Percentiles rank a stretch among this genome's conserved stretches.
These are phyloP conservation scores for Aspergillus panamensis DNA, from an alignment of 495 filamentous ascomycete genomes.

Conservation along the genomic window DNA sequence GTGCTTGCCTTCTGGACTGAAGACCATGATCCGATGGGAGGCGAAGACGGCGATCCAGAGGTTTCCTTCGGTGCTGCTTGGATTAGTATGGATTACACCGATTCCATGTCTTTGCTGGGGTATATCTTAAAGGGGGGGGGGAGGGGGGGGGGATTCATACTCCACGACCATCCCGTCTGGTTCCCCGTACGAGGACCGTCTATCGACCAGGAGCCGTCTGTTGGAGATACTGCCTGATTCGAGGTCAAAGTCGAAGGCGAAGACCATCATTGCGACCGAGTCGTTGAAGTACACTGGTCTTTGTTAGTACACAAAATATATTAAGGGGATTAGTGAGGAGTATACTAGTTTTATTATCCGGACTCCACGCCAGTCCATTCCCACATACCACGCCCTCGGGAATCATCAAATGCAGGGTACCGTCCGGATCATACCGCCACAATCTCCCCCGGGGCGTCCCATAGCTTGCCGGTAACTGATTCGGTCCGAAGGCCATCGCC, in stretches of 20 bases:
- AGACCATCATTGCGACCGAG: background rate
- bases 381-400: slow-evolving; percentile 26
- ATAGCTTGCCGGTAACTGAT: slow-evolving; percentile 17
- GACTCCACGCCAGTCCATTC: slow-evolving; percentile 35
- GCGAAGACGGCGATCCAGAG: background rate
- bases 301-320: slow-evolving; percentile 12
- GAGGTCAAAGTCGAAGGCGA: background rate
- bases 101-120: too few species aligned
- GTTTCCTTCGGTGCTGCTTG: background rate
- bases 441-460: slow-evolving; percentile 22
- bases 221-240: background rate
- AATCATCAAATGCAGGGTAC: slow-evolving; percentile 26
- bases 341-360: slow-evolving; percentile 30
- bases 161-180: slow-evolving; percentile 21
- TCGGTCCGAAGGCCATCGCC: slow-evolving; percentile 15
- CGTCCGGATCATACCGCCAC: slow-evolving; percentile 36
- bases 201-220: background rate
- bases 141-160: slow-evolving; percentile 10
- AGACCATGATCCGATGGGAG: background rate
- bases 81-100: too few species aligned
- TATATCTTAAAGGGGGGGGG: background rate
- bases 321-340: too few species aligned
- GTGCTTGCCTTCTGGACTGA: background rate
- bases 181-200: background rate
- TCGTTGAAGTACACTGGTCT: slow-evolving; percentile 26